Evolutionary conservation across 2,329 filamentous ascomycete species (phyloP), one percentile per base, ranked within the genome.

Genomic region (Aspergillus viridinutans): DNA sequence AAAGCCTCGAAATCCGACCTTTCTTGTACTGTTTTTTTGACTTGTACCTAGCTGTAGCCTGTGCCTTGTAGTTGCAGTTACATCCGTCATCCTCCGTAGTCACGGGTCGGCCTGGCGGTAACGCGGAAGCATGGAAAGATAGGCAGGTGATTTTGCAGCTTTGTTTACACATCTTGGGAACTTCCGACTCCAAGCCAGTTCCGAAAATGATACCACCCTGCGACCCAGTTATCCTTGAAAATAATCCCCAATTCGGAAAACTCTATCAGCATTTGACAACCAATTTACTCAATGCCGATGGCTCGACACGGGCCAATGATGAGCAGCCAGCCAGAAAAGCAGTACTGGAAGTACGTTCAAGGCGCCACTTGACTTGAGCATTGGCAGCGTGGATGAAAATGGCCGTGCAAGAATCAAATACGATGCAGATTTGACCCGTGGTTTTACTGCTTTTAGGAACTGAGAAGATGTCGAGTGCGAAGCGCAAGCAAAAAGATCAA

Each of bases 221-320:
- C 48, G 71, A 77, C 43, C 70, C 71, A 4, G 62, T 66, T 25
- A 71, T 76, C 52, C 67, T 78, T 23, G 68, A 71, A 28, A 66
- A 68, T 6, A 78, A 78, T 53, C 74, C 75, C 7, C 69, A 73
- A 51, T 79, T 79, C 52, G 74, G 76, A 58, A 69, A 66, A 47
- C 61, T 78, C 8, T 74, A 78, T 59, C 69, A 74, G 47, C 67
- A 74, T 42, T 50, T 79, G 2, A 76, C 73, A 2, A 69, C 62
- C 0, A 64, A 67, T 8, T 47, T 77, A 2, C 64, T 79, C 28
- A 73, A 74, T 49, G 61, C 69, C 1, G 75, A 79, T 71, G 75
- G 70, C 48, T 77, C 75, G 20, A 76, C 72, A 4, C 69, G 65
- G 38, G 67, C 66, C 21, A 61, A 69, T 40, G 64, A 69, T 55